Evolutionary conservation across 495 filamentous ascomycete genomes (phyloP), one percentile per base, ranked within the genome.

Genomic region (Daldinia childiae): DNA sequence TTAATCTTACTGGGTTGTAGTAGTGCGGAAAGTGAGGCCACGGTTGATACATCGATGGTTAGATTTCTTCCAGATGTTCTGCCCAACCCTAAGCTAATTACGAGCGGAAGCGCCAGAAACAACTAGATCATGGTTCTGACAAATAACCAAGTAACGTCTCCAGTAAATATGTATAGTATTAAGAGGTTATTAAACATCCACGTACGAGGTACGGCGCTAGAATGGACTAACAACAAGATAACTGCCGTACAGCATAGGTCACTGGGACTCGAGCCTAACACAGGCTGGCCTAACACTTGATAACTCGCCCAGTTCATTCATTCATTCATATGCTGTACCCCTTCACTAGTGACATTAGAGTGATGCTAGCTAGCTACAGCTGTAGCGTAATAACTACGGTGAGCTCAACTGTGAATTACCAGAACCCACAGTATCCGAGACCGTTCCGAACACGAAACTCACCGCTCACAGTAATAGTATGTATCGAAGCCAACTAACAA

Each of bases 381-480:
- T 8, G 9, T 32, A 32, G 29, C 39, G 68, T 67, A 71, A 57
- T 57, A 15, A 24, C 48, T 66, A 66, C 62, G 59, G 32, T 56
- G 59, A 52, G 29, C 27, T 39, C 2, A 38, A 39, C 9, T 48
- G 26, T 7, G 29, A 29, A 17, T 15, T 30, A 38, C 14, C 7
- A 48, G 43, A 48, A 24, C 21, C 24, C 12, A 34, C 24, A 36
- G 38, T 56, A 36, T 34, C 26, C 15, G 27, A 48, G 27, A 45
- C 39, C 30, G 27, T 45, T 55, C 15, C 24, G 54, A 64, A 50
- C 50, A 65, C 65, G 36, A 68, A 65, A 57, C 50, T 62, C 26
- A 64, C 56, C 34, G 55, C 45, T 64, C 64, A 52, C 52, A 45
- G 19, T 3, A 54, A 64, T 27, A 38, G 58, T 39, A n/a, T n/a